Percentiles rank a stretch among this genome's conserved stretches.
Conservation (phyloP, 2,329 filamentous ascomycete genomes). For the Metarhizium anisopliae region DNA sequence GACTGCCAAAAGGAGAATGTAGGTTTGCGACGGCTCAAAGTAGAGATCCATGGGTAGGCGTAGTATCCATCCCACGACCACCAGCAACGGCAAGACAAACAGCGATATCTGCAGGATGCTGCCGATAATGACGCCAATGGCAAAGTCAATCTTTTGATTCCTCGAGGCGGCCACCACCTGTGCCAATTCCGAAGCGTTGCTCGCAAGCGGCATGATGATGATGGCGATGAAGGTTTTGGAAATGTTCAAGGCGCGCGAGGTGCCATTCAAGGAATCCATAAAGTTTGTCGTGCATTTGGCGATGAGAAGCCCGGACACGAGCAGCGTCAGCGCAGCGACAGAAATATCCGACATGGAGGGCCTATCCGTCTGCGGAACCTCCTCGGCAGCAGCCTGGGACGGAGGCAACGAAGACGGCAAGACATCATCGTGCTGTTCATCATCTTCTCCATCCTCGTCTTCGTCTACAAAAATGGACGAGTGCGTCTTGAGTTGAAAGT, state of each 20-base stretch:
- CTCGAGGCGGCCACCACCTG: conserved; percentile 9
- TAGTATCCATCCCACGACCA: conserved; percentile 8
- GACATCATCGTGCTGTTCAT: neutral
- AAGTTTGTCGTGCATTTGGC: conserved; percentile 8
- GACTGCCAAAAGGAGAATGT: conserved; percentile 9
- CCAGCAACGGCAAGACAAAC: conserved; percentile 9
- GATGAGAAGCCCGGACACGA: conserved; percentile 4
- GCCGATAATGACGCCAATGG: conserved; percentile 10
- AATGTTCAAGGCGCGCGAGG: conserved; percentile 3
- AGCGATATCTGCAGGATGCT: conserved; percentile 11
- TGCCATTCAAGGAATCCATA: conserved; percentile 6
- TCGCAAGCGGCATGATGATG: conserved; percentile 10
- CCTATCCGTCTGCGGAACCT: neutral
- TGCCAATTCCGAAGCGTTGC: conserved; percentile 9
- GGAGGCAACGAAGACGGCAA: neutral
- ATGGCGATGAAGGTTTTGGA: conserved; percentile 10
- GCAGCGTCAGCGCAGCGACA: neutral
- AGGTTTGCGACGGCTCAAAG: conserved; percentile 11
- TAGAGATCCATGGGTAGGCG: conserved; percentile 8
- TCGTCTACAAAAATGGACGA: conserved; percentile 8
- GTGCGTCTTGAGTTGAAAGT: conserved; percentile 11
- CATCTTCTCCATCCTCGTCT: neutral
- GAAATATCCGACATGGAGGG: conserved; percentile 7
- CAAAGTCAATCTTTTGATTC: conserved; percentile 10
- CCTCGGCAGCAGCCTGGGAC: neutral